Evolutionary conservation across 371 early-diverging fungal species (phyloP).

Genomic region (Basidiobolus meristosporus): DNA sequence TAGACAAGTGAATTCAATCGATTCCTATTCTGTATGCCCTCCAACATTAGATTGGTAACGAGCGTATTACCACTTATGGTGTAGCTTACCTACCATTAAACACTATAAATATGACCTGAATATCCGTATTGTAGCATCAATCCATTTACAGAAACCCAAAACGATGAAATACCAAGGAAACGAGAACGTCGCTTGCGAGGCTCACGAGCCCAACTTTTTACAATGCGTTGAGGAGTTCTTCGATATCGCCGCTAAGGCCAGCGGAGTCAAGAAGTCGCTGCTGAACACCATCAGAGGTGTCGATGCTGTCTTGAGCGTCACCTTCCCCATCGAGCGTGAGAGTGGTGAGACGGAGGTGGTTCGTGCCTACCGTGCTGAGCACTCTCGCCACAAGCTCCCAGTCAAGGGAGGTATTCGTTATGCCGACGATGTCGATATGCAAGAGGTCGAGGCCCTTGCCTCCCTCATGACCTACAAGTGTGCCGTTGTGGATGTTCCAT

Average conservation of each 20-base stretch:
- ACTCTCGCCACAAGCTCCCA: constrained; percentile 72
- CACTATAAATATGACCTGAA: no score
- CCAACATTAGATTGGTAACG: no score
- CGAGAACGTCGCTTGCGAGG: constrained; percentile 7
- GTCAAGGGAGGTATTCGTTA: constrained; percentile 25
- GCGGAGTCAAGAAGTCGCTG: constrained; percentile 41
- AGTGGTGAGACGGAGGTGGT: constrained; percentile 54
- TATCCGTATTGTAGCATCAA: no score
- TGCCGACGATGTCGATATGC: constrained; percentile 13
- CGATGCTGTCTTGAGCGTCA: constrained; percentile 59
- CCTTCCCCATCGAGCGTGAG: constrained; percentile 62
- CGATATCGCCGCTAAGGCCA: constrained; percentile 52
- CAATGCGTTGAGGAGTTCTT: constrained; percentile 61
- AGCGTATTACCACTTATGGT: no score
- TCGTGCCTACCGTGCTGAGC: constrained; percentile 72
- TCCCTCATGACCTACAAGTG: constrained; percentile 83
- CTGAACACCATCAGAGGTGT: constrained; percentile 60
- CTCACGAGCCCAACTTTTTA: constrained; percentile 57
- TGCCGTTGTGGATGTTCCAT: constrained; percentile 79
- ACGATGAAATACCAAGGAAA: no score
- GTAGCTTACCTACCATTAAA: no score
- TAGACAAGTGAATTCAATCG: no score
- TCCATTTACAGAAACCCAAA: no score
- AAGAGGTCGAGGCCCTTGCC: constrained; percentile 68
- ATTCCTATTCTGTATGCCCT: no score